A percentile compares a stretch with the other conserved stretches of the same genome.
Evolutionary conservation across 1,284 basidiomycete species (phyloP).

Genomic region (Earliella scabrosa): DNA sequence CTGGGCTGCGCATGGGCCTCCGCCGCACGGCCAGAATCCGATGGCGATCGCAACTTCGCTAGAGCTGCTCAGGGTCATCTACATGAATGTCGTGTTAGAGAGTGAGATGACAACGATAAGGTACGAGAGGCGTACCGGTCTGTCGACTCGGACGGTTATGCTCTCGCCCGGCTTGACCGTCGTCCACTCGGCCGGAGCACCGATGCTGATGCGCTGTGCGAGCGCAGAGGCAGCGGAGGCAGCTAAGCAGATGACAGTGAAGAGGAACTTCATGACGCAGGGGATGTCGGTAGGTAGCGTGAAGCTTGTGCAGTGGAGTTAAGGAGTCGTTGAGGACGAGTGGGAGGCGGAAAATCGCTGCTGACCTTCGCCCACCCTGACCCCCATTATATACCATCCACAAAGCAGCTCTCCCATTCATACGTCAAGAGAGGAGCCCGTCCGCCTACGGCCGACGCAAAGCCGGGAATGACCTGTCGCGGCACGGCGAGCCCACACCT

Average conservation of each 20-base stretch:
- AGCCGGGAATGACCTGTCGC: no score
- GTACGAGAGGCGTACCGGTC: constrained; percentile 52
- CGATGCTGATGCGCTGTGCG: constrained; percentile 47
- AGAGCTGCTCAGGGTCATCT: constrained; percentile 28
- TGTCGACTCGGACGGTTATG: constrained; percentile 47
- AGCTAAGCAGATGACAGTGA: neutral
- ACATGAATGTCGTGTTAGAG: neutral
- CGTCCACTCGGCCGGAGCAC: constrained; percentile 38
- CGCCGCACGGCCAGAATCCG: constrained; percentile 39
- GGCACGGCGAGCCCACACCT: no score
- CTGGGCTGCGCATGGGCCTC: constrained; percentile 24
- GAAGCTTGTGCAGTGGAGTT: no score
- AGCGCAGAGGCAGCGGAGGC: constrained; percentile 31
- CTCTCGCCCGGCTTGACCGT: constrained; percentile 39
- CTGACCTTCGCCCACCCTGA: no score
- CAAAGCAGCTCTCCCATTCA: no score
- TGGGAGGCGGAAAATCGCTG: no score
- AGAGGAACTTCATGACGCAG: neutral
- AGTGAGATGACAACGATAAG: no score
- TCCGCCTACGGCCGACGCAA: no score
- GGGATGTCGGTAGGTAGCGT: no score
- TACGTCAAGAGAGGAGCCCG: no score
- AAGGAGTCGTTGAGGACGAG: no score
- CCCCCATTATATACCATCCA: no score
- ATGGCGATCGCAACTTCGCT: constrained; percentile 51